A percentile compares a stretch with the other conserved stretches of the same genome.
phyloP scores from a whole-genome alignment of 2,329 filamentous ascomycete species.

The Allantophomopsis cytisporea region DNA sequence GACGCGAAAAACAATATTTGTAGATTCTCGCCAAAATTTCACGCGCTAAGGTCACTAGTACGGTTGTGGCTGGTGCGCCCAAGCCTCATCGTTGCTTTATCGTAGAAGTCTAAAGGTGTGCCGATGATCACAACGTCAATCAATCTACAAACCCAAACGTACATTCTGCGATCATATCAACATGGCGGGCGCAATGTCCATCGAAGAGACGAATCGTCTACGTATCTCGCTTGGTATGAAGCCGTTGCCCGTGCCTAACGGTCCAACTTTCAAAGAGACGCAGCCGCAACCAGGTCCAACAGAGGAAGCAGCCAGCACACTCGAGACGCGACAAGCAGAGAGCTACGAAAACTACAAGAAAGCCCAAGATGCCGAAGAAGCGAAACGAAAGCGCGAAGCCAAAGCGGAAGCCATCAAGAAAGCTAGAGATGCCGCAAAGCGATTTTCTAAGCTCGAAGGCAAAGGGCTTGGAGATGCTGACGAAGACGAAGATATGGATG shows the following conservation, averaged over 20 bases:
- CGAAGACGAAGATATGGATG: slow-evolving; percentile 53
- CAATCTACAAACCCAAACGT: neutral
- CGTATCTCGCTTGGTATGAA: slow-evolving; percentile 82
- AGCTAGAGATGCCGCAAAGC: slow-evolving; percentile 72
- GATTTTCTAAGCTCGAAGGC: slow-evolving; percentile 64
- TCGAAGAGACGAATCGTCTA: slow-evolving; percentile 90
- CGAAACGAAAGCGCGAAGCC: slow-evolving; percentile 67
- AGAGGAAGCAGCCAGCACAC: slow-evolving; percentile 65
- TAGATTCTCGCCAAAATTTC: neutral
- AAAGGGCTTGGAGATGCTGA: slow-evolving; percentile 70
- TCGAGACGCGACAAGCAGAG: slow-evolving; percentile 66
- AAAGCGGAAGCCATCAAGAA: slow-evolving; percentile 75
- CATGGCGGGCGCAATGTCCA: slow-evolving; percentile 50
- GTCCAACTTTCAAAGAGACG: slow-evolving; percentile 40
- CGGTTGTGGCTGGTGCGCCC: neutral
- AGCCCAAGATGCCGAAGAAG: slow-evolving; percentile 54
- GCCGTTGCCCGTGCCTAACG: slow-evolving; percentile 66
- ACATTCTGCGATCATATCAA: slow-evolving; percentile 1
- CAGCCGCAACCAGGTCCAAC: slow-evolving; percentile 19
- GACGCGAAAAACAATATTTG: slow-evolving; percentile 12
- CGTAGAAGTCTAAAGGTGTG: neutral
- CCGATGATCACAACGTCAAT: neutral
- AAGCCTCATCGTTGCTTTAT: neutral
- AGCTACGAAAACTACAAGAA: slow-evolving; percentile 61
- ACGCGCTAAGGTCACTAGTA: neutral